phyloP scores from a whole-genome alignment of 2,329 filamentous ascomycete species.

The Plenodomus tracheiphilus region DNA sequence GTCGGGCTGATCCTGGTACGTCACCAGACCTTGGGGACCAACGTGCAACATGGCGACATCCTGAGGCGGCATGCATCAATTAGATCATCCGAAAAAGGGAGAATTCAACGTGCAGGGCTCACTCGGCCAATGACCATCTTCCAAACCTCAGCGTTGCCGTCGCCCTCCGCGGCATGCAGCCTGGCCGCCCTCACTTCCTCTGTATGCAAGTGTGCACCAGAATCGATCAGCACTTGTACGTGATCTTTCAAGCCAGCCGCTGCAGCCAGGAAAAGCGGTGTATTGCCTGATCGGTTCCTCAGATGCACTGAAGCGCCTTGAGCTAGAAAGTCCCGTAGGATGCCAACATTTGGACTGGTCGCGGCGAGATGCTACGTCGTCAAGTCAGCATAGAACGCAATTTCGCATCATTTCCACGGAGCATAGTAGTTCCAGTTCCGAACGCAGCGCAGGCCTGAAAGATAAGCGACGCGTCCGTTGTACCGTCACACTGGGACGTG shows the following conservation, averaged over 20 bases:
- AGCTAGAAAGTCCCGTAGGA: slow-evolving; percentile 59
- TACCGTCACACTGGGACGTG: slow-evolving; percentile 24
- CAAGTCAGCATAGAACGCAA: slow-evolving; percentile 37
- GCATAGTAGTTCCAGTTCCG: slow-evolving; percentile 29
- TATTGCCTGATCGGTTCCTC: slow-evolving; percentile 61
- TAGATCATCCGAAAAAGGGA: slow-evolving; percentile 13
- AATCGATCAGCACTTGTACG: slow-evolving; percentile 57
- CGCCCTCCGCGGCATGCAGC: slow-evolving; percentile 45
- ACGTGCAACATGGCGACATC: slow-evolving; percentile 33
- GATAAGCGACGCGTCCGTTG: slow-evolving; percentile 35
- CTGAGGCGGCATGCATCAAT: slow-evolving; percentile 21
- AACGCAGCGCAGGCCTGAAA: slow-evolving; percentile 18
- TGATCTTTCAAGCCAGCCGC: slow-evolving; percentile 59
- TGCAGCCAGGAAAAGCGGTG: slow-evolving; percentile 63
- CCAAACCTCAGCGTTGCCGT: slow-evolving; percentile 40
- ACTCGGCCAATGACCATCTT: slow-evolving; percentile 37
- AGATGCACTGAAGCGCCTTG: slow-evolving; percentile 63
- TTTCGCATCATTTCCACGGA: slow-evolving; percentile 30
- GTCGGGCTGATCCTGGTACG: slow-evolving; percentile 23
- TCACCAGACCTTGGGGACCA: slow-evolving; percentile 30
- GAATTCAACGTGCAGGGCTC: slow-evolving; percentile 8
- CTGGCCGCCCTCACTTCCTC: slow-evolving; percentile 59
- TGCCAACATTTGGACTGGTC: slow-evolving; percentile 57
- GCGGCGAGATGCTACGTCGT: slow-evolving; percentile 59
- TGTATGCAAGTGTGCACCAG: slow-evolving; percentile 62